Conservation (phyloP, 2,329 filamentous ascomycete species). For the Penicillium digitatum region DNA sequence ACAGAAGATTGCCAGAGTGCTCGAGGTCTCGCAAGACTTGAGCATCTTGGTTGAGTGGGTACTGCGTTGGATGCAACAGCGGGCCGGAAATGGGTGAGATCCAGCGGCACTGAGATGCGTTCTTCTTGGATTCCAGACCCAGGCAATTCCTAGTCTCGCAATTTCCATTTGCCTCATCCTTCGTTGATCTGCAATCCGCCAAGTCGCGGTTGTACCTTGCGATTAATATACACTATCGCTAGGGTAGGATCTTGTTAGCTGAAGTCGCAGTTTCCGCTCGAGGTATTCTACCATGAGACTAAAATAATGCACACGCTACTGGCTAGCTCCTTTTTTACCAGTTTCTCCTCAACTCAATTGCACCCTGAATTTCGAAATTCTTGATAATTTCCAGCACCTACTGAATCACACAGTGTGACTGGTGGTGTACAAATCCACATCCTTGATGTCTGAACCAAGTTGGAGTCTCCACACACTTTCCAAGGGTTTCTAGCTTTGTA, state of each 20-base stretch:
- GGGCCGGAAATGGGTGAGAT: slow-evolving; percentile 23
- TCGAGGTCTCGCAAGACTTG: slow-evolving; percentile 45
- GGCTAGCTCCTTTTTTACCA: neutral
- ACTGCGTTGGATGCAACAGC: slow-evolving; percentile 35
- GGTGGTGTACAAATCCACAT: neutral
- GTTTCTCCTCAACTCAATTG: neutral
- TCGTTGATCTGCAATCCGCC: neutral
- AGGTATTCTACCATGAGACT: neutral
- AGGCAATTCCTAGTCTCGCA: neutral
- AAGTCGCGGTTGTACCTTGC: neutral
- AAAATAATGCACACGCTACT: neutral
- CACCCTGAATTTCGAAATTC: neutral
- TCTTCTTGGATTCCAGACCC: neutral
- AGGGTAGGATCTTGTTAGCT: neutral
- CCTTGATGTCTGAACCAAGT: neutral
- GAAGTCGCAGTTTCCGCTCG: neutral
- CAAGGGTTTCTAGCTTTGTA: neutral
- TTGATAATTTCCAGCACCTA: neutral
- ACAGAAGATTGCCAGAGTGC: slow-evolving; percentile 36
- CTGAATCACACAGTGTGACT: neutral
- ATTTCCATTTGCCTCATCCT: neutral
- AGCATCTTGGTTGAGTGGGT: slow-evolving; percentile 46
- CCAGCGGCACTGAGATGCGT: neutral
- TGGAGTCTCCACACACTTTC: neutral
- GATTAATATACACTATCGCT: neutral